These are phyloP conservation scores for Vachellia collinsii DNA, from an alignment of 306 rosid genomes.

Conservation along the genomic window DNA sequence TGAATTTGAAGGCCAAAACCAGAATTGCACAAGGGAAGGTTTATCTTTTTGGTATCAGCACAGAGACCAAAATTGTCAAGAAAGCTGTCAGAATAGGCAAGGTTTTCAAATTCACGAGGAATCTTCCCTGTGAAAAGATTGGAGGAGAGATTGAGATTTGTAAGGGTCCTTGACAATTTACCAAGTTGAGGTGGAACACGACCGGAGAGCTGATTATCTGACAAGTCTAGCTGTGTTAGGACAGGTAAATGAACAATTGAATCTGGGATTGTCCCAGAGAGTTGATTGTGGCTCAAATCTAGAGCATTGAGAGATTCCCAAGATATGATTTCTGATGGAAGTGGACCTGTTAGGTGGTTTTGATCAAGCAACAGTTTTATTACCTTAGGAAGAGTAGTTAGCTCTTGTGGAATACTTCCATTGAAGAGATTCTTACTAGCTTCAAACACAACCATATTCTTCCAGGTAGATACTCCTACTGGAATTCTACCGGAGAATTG, in stretches of 20 bases:
- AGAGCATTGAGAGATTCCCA: slow-evolving; percentile 43
- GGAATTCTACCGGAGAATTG: slow-evolving; percentile 49
- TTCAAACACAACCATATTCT: slow-evolving; percentile 36
- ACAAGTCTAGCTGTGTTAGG: slow-evolving; percentile 51
- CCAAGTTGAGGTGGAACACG: slow-evolving; percentile 50
- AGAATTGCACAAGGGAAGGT: slow-evolving; percentile 45
- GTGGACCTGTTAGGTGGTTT: slow-evolving; percentile 42
- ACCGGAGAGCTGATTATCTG: slow-evolving; percentile 59
- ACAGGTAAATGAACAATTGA: slow-evolving; percentile 32
- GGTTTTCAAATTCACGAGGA: slow-evolving; percentile 52
- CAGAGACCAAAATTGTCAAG: slow-evolving; percentile 73
- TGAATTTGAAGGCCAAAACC: neutral
- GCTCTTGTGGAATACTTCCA: slow-evolving; percentile 52
- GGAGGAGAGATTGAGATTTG: slow-evolving; percentile 45
- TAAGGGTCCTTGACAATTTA: slow-evolving; percentile 9
- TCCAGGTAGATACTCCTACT: slow-evolving; percentile 41
- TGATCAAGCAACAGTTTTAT: slow-evolving; percentile 40
- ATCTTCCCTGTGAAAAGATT: slow-evolving; percentile 59
- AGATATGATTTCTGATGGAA: slow-evolving; percentile 42
- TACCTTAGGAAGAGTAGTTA: slow-evolving; percentile 41
- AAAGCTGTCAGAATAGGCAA: slow-evolving; percentile 55
- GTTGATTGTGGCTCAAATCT: slow-evolving; percentile 42
- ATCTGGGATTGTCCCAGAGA: slow-evolving; percentile 47
- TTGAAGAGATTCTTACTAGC: slow-evolving; percentile 52
- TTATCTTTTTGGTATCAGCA: slow-evolving; percentile 35